Evolutionary conservation across 2,329 filamentous ascomycete species (phyloP), one percentile per base, ranked within the genome.

Genomic region (Aspergillus sp.): DNA sequence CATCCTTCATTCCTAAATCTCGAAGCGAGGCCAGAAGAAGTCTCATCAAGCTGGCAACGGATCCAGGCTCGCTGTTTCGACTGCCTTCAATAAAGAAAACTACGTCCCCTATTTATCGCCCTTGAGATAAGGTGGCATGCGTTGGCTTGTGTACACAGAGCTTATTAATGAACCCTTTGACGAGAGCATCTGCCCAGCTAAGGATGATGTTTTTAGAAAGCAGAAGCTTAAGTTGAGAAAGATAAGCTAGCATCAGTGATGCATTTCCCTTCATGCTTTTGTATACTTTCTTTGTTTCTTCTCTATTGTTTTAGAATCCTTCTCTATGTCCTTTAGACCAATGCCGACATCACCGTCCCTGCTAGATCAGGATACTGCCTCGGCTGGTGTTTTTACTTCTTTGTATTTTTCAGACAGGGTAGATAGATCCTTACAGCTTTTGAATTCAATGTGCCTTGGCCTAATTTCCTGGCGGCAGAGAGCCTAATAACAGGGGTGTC

Each of bases 11-110:
- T 20, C 29, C 18, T n/a, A 29, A 36, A 18, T 29, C 47, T 26
- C 46, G 9, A 22, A 14, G 22, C 7, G 26, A 51, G 29, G 18
- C 22, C 14, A 6, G 22, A 45, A 42, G 16, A 24, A 20, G 22
- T 14, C 22, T 57, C 24, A 46, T 57, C 55, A 12, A 32, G 9
- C 18, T 24, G 18, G 45, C 45, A 24, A 14, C n/a, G 12, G 24
- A 32, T 10, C 22, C 24, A 22, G 24, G 46, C 16, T 58, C 22
- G 10, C 18, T 63, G 18, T 58, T 62, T 39, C 62, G 57, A 5
- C 51, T 66, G 7, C 64, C 64, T 18, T 55, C 62, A 6, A 66
- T 66, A 10, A 56, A 58, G 56, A 57, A 52, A 55, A 54, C 47
- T 16, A 60, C 52, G 16, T 66, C 64, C n/a, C 64, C 64, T 42